Evolutionary conservation across 768 basidiomycete species (phyloP).

Genomic region (Mrakia blollopis): DNA sequence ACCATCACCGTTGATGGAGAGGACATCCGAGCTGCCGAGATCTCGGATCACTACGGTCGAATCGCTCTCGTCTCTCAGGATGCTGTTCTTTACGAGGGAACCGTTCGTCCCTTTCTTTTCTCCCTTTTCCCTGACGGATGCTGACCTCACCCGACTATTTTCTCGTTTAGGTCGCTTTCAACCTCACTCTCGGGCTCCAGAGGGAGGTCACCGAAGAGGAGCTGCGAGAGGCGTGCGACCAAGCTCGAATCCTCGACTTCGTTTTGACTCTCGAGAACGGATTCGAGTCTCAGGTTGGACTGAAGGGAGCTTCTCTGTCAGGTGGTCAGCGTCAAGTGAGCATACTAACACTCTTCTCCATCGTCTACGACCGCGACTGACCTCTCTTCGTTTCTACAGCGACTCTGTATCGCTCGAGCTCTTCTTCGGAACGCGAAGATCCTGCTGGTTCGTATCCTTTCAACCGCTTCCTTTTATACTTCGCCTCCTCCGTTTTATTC

Average conservation of each 20-base stretch:
- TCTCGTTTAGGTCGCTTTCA: constrained; percentile 27
- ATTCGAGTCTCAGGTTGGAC: constrained; percentile 40
- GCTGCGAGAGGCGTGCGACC: constrained; percentile 16
- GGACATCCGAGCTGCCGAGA: constrained; percentile 39
- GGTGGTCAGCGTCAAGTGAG: constrained; percentile 42
- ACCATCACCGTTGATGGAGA: constrained; percentile 38
- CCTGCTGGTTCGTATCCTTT: constrained; percentile 37
- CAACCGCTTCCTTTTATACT: not conserved
- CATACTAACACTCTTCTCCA: not conserved
- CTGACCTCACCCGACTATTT: not conserved
- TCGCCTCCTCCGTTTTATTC: too few relatives aligned
- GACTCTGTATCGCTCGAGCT: constrained; percentile 43
- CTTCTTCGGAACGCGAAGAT: constrained; percentile 41
- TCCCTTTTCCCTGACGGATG: not conserved
- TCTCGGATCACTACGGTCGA: constrained; percentile 36
- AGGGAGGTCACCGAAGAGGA: constrained; percentile 16
- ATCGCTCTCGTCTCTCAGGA: constrained; percentile 44
- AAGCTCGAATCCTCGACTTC: constrained; percentile 21
- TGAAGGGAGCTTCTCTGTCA: constrained; percentile 41
- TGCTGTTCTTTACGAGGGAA: constrained; percentile 41
- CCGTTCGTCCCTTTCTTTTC: constrained; percentile 31
- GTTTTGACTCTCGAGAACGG: constrained; percentile 36
- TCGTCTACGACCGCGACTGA: not conserved
- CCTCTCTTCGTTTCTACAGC: constrained; percentile 27
- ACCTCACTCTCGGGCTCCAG: constrained; percentile 26